These are phyloP conservation scores for Mimosa pudica DNA, from an alignment of 306 rosid genomes.

Conservation along the genomic window DNA sequence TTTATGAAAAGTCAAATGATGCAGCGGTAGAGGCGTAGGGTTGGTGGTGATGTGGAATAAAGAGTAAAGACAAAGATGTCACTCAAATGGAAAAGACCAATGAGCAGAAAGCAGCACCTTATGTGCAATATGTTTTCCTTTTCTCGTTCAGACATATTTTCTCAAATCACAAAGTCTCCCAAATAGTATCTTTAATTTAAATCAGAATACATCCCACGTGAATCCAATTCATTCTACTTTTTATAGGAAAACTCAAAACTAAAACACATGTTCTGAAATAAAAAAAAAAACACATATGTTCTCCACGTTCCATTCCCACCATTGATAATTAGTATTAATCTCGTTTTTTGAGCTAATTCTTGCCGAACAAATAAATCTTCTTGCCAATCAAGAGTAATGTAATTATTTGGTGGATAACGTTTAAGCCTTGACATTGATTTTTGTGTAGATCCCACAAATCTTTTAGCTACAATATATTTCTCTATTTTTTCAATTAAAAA, in stretches of 20 bases:
- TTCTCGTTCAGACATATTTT: not conserved
- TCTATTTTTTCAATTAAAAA: no score
- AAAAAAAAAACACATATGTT: no score
- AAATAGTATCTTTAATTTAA: not conserved
- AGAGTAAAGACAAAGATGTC: not conserved
- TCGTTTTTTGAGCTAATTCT: not conserved
- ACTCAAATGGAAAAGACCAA: conserved; percentile 3
- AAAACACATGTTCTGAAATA: no score
- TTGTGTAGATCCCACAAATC: not conserved
- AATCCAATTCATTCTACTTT: not conserved
- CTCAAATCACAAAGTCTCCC: not conserved
- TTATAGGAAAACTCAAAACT: not conserved
- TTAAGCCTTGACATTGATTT: not conserved
- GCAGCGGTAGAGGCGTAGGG: not conserved
- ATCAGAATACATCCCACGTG: not conserved
- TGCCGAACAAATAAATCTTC: not conserved
- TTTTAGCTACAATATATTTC: no score
- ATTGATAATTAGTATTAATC: not conserved
- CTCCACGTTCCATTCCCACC: no score
- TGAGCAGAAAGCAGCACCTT: not conserved
- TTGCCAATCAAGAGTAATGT: not conserved
- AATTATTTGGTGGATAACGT: not conserved
- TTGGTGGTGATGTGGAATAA: not conserved
- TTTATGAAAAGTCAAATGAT: not conserved
- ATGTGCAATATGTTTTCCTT: not conserved